phyloP scores from a whole-genome alignment of 352 stramenopile species.

The Globisporangium carolinianum region DNA sequence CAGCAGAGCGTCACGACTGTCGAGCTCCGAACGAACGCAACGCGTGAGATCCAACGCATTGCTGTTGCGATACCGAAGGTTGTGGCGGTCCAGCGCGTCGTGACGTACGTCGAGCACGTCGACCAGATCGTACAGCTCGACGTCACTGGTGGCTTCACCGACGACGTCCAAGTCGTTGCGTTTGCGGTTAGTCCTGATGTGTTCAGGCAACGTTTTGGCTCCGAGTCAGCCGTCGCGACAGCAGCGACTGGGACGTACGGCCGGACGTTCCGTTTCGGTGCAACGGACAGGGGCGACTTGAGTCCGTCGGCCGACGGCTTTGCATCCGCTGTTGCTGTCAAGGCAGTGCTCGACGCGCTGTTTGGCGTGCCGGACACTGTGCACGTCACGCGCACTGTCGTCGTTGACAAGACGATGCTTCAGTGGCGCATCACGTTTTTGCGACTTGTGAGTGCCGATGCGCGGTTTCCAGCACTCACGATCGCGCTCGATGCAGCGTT shows the following conservation, averaged over 20 bases:
- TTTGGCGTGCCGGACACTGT: slow-evolving; percentile 23
- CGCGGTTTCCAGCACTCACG: slow-evolving; percentile 30
- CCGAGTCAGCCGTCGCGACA: slow-evolving; percentile 25
- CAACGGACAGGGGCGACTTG: slow-evolving; percentile 8
- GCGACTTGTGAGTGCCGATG: slow-evolving; percentile 23
- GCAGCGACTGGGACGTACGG: slow-evolving; percentile 27
- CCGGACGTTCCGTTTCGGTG: slow-evolving; percentile 31
- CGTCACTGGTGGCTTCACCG: slow-evolving; percentile 37
- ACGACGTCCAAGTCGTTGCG: slow-evolving; percentile 33
- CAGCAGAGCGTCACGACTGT: slow-evolving; percentile 64
- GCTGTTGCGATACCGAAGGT: slow-evolving; percentile 35
- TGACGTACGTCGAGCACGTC: slow-evolving; percentile 46
- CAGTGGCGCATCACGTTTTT: slow-evolving; percentile 55
- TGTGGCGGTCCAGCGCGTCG: slow-evolving; percentile 59
- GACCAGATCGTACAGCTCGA: slow-evolving; percentile 42
- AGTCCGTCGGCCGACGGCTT: slow-evolving; percentile 44
- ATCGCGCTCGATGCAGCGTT: slow-evolving; percentile 23
- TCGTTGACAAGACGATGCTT: slow-evolving; percentile 25
- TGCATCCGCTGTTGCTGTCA: slow-evolving; percentile 26
- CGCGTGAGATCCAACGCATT: slow-evolving; percentile 59
- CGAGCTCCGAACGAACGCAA: slow-evolving; percentile 44
- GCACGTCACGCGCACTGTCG: slow-evolving; percentile 23
- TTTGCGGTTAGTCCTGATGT: slow-evolving; percentile 37
- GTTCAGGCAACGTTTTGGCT: slow-evolving; percentile 43
- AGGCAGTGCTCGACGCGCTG: slow-evolving; percentile 33